Percentiles rank a stretch among this genome's conserved stretches.
Evolutionary conservation across 2,329 filamentous ascomycete species (phyloP).

Genomic region (Dactylellina drechsleri): DNA sequence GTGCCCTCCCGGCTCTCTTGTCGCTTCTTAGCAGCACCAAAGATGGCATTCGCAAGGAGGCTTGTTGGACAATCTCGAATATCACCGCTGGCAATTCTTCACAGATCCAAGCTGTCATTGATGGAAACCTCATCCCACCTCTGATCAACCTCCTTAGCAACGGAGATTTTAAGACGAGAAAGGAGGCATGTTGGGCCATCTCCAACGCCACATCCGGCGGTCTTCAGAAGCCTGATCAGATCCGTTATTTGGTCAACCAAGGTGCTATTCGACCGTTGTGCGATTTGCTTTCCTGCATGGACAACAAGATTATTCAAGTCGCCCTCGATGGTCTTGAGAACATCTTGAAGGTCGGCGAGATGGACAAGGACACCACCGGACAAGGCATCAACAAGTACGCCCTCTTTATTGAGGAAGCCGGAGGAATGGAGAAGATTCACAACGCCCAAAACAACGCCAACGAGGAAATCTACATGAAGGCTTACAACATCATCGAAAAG

Average conservation of each 20-base stretch:
- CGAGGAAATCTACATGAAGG: slow-evolving; percentile 99
- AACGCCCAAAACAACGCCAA: slow-evolving; percentile 99
- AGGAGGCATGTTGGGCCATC: slow-evolving; percentile 99
- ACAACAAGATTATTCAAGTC: slow-evolving; percentile 99
- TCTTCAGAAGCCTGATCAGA: slow-evolving; percentile 98
- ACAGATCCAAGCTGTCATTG: slow-evolving; percentile 95
- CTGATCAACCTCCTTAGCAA: slow-evolving; percentile 95
- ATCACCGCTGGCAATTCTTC: slow-evolving; percentile 97
- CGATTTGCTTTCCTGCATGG: slow-evolving; percentile 91
- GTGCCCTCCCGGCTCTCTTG: slow-evolving; percentile 88
- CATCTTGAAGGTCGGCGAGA: slow-evolving; percentile 98
- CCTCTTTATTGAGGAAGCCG: slow-evolving; percentile 97
- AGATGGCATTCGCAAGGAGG: slow-evolving; percentile 98
- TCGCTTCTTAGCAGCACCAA: slow-evolving; percentile 95
- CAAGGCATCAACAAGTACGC: slow-evolving; percentile 94
- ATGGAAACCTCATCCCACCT: slow-evolving; percentile 95
- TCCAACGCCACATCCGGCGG: slow-evolving; percentile 98
- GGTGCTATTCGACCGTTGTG: slow-evolving; percentile 98
- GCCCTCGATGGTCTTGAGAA: slow-evolving; percentile 98
- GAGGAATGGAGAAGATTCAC: slow-evolving; percentile 99
- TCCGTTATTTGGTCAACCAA: slow-evolving; percentile 89
- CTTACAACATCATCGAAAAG: slow-evolving; percentile 99
- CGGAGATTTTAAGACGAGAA: slow-evolving; percentile 97
- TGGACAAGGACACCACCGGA: slow-evolving; percentile 91
- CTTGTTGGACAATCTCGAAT: slow-evolving; percentile 99